Percentiles rank a stretch among this genome's conserved stretches.
These are phyloP conservation scores for Fusarium piperis DNA, from an alignment of 2,329 filamentous ascomycete species.

Conservation along the genomic window DNA sequence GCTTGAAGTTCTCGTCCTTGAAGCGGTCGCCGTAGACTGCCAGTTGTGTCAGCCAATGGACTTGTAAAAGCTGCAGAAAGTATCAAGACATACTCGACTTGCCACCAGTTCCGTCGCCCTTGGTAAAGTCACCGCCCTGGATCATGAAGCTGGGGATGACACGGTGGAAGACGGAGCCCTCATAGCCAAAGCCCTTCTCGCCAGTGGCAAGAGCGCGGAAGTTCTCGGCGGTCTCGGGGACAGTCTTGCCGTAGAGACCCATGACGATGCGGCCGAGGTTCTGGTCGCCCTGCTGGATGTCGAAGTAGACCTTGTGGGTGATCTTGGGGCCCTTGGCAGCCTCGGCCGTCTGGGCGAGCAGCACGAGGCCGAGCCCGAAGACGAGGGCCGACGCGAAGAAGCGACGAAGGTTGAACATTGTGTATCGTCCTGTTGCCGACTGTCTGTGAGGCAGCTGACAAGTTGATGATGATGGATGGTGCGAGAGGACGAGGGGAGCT, in stretches of 20 bases:
- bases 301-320: constrained; percentile 94
- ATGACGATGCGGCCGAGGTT: constrained; percentile 79
- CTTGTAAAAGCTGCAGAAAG: neutral
- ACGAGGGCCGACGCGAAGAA: constrained; percentile 79
- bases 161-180: constrained; percentile 86
- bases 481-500: constrained; percentile 24
- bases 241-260: constrained; percentile 87
- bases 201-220: constrained; percentile 84
- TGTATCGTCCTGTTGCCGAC: constrained; percentile 45
- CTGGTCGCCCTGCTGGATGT: constrained; percentile 81
- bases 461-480: constrained; percentile 32
- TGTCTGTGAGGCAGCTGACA: constrained; percentile 16
- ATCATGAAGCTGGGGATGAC: constrained; percentile 94
- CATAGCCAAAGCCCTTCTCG: constrained; percentile 86
- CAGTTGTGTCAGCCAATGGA: constrained; percentile 30
- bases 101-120: constrained; percentile 82
- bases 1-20: constrained; percentile 93
- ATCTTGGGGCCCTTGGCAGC: constrained; percentile 91
- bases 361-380: constrained; percentile 76
- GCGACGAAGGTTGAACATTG: constrained; percentile 80
- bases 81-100: constrained; percentile 74
- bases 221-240: constrained; percentile 79
- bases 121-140: constrained; percentile 89
- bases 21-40: constrained; percentile 87
- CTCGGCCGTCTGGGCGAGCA: constrained; percentile 78